A percentile compares a stretch with the other conserved stretches of the same genome.
phyloP scores from a whole-genome alignment of 768 basidiomycete species.

The Leccinum ochraceum region DNA sequence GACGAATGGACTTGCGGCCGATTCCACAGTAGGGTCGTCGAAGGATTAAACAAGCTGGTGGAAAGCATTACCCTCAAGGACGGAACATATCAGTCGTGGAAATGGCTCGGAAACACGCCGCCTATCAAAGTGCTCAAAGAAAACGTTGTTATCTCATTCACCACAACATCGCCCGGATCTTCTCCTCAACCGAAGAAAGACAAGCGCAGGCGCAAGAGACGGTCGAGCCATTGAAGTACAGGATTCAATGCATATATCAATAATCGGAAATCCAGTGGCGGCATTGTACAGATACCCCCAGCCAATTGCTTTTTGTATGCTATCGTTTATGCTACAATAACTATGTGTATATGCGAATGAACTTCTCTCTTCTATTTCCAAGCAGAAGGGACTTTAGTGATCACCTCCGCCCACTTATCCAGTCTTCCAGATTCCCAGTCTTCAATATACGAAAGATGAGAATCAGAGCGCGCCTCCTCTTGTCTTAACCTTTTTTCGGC shows the following conservation, averaged over 20 bases:
- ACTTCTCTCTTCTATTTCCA: constrained; percentile 53
- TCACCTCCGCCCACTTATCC: constrained; percentile 64
- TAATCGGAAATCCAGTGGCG: neutral
- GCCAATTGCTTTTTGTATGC: neutral
- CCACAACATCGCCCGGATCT: constrained; percentile 29
- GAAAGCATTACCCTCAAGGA: constrained; percentile 36
- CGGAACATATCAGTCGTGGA: constrained; percentile 48
- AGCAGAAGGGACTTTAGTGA: constrained; percentile 72
- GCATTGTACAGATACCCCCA: neutral
- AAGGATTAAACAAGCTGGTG: constrained; percentile 40
- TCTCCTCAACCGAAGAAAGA: constrained; percentile 33
- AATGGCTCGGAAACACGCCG: constrained; percentile 39
- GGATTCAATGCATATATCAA: neutral
- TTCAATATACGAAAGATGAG: constrained; percentile 71
- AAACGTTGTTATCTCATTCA: constrained; percentile 33
- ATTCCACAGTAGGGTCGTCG: constrained; percentile 42
- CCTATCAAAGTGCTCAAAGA: constrained; percentile 36
- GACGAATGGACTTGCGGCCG: constrained; percentile 50
- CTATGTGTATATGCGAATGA: constrained; percentile 9
- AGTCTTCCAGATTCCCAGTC: constrained; percentile 76
- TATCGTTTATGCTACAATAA: constrained; percentile 10
- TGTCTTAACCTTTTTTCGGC: constrained; percentile 82
- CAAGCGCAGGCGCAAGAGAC: constrained; percentile 30
- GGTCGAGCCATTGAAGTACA: constrained; percentile 27
- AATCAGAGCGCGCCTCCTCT: constrained; percentile 63